phyloP scores from a whole-genome alignment of 495 filamentous ascomycete species.

The Chaetomium fimeti region DNA sequence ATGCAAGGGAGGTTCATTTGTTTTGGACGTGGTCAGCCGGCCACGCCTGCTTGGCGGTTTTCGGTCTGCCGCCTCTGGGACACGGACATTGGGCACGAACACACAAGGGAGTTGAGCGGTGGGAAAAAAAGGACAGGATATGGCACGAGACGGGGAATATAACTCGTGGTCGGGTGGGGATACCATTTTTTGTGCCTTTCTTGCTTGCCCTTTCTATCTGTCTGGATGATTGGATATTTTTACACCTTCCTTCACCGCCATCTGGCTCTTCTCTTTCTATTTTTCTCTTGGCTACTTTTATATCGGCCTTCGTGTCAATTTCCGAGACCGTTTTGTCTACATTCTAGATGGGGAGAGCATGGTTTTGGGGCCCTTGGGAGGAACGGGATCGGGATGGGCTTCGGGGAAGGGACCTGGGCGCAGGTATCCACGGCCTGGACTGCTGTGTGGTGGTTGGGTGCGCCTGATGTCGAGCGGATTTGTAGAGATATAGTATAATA shows the following conservation, averaged over 20 bases:
- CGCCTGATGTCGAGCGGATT: neutral
- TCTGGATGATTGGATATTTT: neutral
- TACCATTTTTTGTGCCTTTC: neutral
- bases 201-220: neutral
- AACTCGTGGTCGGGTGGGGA: neutral
- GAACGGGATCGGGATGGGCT: no score
- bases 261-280: neutral
- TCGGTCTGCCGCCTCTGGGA: neutral
- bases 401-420: neutral
- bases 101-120: constrained; percentile 1
- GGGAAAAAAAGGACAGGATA: neutral
- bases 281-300: neutral
- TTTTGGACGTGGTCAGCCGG: neutral
- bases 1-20: neutral
- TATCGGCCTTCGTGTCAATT: neutral
- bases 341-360: neutral
- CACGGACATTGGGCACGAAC: neutral
- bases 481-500: neutral
- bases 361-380: no score
- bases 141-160: neutral
- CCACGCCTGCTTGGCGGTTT: neutral
- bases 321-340: neutral
- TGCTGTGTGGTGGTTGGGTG: neutral
- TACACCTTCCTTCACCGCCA: neutral
- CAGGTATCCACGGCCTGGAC: neutral